A percentile compares a stretch with the other conserved stretches of the same genome.
Evolutionary conservation across 495 filamentous ascomycete species (phyloP).

Genomic region (Talaromyces proteolyticus): DNA sequence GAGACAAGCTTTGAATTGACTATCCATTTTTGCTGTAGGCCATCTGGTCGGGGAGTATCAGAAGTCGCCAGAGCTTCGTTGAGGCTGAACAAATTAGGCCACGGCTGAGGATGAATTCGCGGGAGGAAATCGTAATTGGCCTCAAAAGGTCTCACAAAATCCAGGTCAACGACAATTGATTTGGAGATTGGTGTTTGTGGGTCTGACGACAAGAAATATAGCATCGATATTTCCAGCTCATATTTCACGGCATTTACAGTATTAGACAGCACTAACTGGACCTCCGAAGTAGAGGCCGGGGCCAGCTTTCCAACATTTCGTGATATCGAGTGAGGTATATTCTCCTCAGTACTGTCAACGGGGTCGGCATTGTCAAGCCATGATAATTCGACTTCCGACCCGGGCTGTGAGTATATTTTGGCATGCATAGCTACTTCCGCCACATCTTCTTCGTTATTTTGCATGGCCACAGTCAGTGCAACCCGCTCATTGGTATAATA

Average conservation of each 20-base stretch:
- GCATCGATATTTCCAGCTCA: slow-evolving; percentile 62
- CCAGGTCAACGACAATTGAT: slow-evolving; percentile 55
- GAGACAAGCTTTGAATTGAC: slow-evolving; percentile 68
- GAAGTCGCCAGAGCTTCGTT: slow-evolving; percentile 28
- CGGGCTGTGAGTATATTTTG: slow-evolving; percentile 53
- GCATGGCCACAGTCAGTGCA: slow-evolving; percentile 56
- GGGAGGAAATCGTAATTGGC: slow-evolving; percentile 81
- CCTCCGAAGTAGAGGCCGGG: slow-evolving; percentile 29
- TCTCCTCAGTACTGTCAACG: slow-evolving; percentile 19
- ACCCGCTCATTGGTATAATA: slow-evolving; percentile 84
- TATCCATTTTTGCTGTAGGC: slow-evolving; percentile 76
- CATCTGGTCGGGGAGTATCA: slow-evolving; percentile 34
- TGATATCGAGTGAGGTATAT: slow-evolving; percentile 27
- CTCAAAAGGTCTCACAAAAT: slow-evolving; percentile 78
- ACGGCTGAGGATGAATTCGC: slow-evolving; percentile 65
- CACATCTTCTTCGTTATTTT: slow-evolving; percentile 80
- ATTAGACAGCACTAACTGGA: slow-evolving; percentile 27
- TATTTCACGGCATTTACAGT: slow-evolving; percentile 52
- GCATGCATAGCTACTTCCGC: slow-evolving; percentile 65
- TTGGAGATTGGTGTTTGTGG: slow-evolving; percentile 79
- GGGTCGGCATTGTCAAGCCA: slow-evolving; percentile 37
- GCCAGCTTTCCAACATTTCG: slow-evolving; percentile 41
- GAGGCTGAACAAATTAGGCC: slow-evolving; percentile 78
- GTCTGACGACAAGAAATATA: slow-evolving; percentile 77
- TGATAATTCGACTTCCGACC: slow-evolving; percentile 41